Evolutionary conservation across 441 rosid species (phyloP).

Genomic region (Euphorbia neoarborescens): DNA sequence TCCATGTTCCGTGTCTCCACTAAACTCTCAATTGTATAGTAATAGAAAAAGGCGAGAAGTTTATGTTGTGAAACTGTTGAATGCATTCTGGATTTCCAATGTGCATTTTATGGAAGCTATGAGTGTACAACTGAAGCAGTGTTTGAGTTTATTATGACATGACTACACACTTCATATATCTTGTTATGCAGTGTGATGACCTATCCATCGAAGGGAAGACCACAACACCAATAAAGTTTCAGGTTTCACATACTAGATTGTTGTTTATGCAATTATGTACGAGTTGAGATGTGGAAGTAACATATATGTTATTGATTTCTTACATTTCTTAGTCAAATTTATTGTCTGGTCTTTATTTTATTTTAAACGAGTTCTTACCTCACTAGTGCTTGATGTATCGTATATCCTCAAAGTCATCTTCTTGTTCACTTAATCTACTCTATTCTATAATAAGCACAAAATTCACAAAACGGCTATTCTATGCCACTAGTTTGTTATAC

Average conservation of each 20-base stretch:
- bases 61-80: not conserved
- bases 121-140: not conserved
- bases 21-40: not conserved
- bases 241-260: slow-evolving; percentile 32
- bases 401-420: not conserved
- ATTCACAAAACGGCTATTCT: not conserved
- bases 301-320: not conserved
- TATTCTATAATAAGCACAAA: not conserved
- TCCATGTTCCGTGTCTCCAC: not conserved
- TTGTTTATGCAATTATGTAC: not conserved
- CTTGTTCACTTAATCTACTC: not conserved
- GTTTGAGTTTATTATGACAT: not conserved
- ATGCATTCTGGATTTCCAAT: not conserved
- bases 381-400: not conserved
- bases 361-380: not conserved
- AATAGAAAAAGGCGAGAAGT: not conserved
- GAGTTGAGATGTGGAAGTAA: not conserved
- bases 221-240: slow-evolving; percentile 43
- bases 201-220: slow-evolving; percentile 44
- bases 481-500: not conserved
- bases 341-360: not conserved
- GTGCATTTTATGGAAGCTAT: not conserved
- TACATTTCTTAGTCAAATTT: not conserved
- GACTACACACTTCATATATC: not conserved
- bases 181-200: slow-evolving; percentile 57